Conservation (phyloP, 176 grass and related monocot species). For the Guadua angustifolia region DNA sequence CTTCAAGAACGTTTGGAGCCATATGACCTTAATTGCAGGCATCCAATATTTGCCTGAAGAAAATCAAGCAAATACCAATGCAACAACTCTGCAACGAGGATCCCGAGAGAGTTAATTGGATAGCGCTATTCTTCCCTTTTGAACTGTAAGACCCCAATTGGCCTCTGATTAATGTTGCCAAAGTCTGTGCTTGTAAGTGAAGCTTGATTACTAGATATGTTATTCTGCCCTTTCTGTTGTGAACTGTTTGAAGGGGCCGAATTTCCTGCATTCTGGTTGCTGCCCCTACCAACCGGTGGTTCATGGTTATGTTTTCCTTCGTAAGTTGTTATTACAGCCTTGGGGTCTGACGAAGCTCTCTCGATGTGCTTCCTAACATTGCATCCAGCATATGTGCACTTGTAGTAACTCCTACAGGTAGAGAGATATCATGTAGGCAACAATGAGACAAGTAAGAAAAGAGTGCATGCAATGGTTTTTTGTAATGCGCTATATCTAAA, state of each 20-base stretch:
- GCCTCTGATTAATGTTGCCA: constrained; percentile 48
- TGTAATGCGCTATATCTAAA: not conserved
- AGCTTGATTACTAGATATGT: constrained; percentile 58
- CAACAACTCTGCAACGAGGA: not conserved
- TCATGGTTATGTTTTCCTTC: constrained; percentile 96
- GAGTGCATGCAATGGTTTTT: constrained; percentile 1
- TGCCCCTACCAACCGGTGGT: constrained; percentile 69
- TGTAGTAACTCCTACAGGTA: constrained; percentile 84
- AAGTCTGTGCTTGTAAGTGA: constrained; percentile 61
- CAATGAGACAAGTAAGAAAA: constrained; percentile 13
- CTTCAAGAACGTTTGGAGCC: constrained; percentile 31
- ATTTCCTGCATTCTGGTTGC: constrained; percentile 61
- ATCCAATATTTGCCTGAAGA: constrained; percentile 43
- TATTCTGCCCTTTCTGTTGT: constrained; percentile 61
- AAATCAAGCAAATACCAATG: constrained; percentile 38
- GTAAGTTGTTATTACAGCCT: constrained; percentile 87
- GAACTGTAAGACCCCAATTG: constrained; percentile 62
- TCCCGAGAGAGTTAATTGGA: constrained; percentile 21
- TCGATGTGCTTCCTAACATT: constrained; percentile 94
- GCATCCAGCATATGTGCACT: constrained; percentile 78
- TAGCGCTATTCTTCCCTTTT: constrained; percentile 68
- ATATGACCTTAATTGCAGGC: constrained; percentile 26
- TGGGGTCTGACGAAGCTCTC: constrained; percentile 76
- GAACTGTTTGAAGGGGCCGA: constrained; percentile 30
- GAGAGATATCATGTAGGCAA: constrained; percentile 25